These are phyloP conservation scores for Dimargaris xerosporica DNA, from an alignment of 192 early-diverging fungal genomes.

Conservation along the genomic window DNA sequence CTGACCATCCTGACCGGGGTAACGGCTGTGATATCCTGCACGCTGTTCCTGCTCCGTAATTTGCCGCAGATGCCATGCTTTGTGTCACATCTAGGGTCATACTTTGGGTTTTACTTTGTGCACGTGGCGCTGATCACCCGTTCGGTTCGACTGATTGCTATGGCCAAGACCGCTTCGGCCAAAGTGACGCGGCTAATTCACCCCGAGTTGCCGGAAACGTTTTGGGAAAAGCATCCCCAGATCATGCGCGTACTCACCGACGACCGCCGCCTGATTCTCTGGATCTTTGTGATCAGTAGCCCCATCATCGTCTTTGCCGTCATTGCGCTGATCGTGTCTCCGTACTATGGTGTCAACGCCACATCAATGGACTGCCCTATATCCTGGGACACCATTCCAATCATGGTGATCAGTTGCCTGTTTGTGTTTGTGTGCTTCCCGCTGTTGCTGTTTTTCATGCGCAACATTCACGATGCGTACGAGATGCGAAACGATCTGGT, in stretches of 20 bases:
- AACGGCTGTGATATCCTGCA: neutral
- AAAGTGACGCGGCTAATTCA: neutral
- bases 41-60: neutral
- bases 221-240: conserved; percentile 5
- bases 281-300: neutral
- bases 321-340: neutral
- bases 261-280: no score
- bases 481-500: conserved; percentile 8
- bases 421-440: neutral
- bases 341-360: no score
- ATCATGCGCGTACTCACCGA: neutral
- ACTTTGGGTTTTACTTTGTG: conserved; percentile 12
- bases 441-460: neutral
- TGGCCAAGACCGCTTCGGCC: conserved; percentile 5
- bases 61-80: neutral
- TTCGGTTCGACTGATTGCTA: neutral
- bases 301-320: neutral
- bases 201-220: neutral
- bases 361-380: no score
- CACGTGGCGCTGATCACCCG: conserved; percentile 1
- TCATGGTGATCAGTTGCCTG: neutral
- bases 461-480: conserved; percentile 5
- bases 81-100: neutral
- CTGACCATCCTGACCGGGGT: neutral
- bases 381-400: neutral